Evolutionary conservation across 495 filamentous ascomycete genomes (phyloP).

Genomic region (Extremus antarcticus): DNA sequence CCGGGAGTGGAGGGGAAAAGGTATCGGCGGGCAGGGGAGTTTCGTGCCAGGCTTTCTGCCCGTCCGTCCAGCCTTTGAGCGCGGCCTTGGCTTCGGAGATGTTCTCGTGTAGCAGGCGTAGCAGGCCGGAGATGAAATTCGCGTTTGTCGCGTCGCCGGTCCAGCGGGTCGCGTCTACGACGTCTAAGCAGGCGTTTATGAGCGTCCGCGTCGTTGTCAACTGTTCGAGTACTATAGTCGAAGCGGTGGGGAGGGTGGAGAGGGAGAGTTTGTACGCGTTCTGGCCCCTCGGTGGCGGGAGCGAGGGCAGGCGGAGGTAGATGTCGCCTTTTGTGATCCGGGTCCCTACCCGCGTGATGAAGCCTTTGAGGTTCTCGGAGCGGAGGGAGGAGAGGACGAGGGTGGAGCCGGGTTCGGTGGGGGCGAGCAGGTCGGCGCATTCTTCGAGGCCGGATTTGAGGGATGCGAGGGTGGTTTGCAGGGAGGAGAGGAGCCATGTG

Average conservation of each 20-base stretch:
- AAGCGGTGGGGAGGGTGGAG: conserved; percentile 37
- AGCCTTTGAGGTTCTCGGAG: conserved; percentile 82
- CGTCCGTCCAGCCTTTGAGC: conserved; percentile 46
- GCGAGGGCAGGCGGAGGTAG: conserved; percentile 32
- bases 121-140: conserved; percentile 65
- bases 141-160: conserved; percentile 48
- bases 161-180: conserved; percentile 64
- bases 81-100: conserved; percentile 55
- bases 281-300: conserved; percentile 41
- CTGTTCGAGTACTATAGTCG: conserved; percentile 50
- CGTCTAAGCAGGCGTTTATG: conserved; percentile 68
- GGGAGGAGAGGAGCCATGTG: conserved; percentile 70
- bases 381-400: conserved; percentile 79
- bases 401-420: conserved; percentile 71
- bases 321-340: conserved; percentile 32
- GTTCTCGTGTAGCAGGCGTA: conserved; percentile 64
- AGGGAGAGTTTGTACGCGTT: conserved; percentile 46
- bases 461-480: conserved; percentile 65
- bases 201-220: conserved; percentile 58
- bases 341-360: conserved; percentile 56
- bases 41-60: conserved; percentile 48
- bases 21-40: conserved; percentile 38
- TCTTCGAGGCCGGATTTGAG: conserved; percentile 80
- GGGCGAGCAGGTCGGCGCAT: conserved; percentile 72
- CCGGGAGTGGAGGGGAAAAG: conserved; percentile 50